Evolutionary conservation across 75 land plant species (phyloP).

Genomic region (Picea sitchensis): DNA sequence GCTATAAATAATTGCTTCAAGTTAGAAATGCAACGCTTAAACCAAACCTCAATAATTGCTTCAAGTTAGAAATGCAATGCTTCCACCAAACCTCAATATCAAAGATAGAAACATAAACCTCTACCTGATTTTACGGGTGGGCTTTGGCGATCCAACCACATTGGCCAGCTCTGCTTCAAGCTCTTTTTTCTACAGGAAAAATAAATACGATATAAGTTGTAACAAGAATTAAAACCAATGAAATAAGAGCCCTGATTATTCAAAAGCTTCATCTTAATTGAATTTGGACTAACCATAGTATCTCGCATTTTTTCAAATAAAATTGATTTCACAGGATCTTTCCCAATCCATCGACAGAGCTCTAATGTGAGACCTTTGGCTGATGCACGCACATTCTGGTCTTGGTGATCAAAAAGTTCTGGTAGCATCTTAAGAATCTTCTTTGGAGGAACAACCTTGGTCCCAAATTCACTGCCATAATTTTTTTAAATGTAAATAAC

Average conservation of each 20-base stretch:
- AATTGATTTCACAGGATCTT: slow-evolving; percentile 96
- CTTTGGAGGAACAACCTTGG: slow-evolving; percentile 94
- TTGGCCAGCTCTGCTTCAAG: slow-evolving; percentile 91
- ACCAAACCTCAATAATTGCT: no score
- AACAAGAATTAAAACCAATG: background rate
- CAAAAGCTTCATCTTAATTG: background rate
- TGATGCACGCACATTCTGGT: slow-evolving; percentile 97
- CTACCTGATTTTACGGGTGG: slow-evolving; percentile 93
- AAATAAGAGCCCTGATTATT: background rate
- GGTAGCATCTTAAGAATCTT: slow-evolving; percentile 96
- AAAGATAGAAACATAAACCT: no score
- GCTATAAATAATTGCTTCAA: no score
- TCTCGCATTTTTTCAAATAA: slow-evolving; percentile 99
- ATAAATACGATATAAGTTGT: slow-evolving; percentile 4
- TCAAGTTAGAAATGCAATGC: no score
- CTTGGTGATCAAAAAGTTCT: slow-evolving; percentile 99
- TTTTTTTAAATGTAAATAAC: background rate
- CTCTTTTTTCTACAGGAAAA: slow-evolving; percentile 84
- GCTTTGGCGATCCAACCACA: slow-evolving; percentile 75
- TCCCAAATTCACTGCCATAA: slow-evolving; percentile 81
- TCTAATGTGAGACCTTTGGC: slow-evolving; percentile 96
- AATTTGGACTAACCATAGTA: slow-evolving; percentile 72
- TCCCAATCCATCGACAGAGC: slow-evolving; percentile 99
- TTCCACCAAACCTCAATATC: no score
- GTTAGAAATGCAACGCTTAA: no score